Evolutionary conservation across 2,329 filamentous ascomycete genomes (phyloP).

Genomic region (Aspergillus amoenus): DNA sequence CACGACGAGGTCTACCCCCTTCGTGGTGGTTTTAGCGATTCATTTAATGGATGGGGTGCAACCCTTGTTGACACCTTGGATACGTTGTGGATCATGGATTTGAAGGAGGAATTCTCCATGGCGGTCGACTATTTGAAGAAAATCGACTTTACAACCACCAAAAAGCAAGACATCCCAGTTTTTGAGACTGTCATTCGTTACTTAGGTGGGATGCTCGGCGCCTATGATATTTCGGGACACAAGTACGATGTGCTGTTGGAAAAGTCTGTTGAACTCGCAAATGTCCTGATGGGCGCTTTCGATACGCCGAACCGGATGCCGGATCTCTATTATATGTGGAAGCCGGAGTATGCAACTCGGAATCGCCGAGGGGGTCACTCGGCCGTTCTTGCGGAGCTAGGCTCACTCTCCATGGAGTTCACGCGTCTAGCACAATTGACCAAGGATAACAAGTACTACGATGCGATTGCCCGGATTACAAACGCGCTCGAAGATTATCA

Average conservation of each 20-base stretch:
- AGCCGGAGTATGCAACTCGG: slow-evolving; percentile 62
- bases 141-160: slow-evolving; percentile 80
- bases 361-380: slow-evolving; percentile 60
- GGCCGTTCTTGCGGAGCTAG: slow-evolving; percentile 67
- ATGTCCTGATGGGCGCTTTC: slow-evolving; percentile 78
- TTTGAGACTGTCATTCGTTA: slow-evolving; percentile 94
- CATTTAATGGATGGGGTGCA: slow-evolving; percentile 89
- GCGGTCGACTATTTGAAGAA: slow-evolving; percentile 66
- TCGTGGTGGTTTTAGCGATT: slow-evolving; percentile 66
- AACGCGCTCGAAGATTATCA: slow-evolving; percentile 76
- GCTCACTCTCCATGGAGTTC: slow-evolving; percentile 82
- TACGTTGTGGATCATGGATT: slow-evolving; percentile 82
- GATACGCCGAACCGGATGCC: slow-evolving; percentile 96
- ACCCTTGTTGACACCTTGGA: slow-evolving; percentile 81
- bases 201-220: slow-evolving; percentile 78
- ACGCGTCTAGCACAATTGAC: slow-evolving; percentile 86
- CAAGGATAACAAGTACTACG: slow-evolving; percentile 78
- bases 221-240: slow-evolving; percentile 79
- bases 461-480: slow-evolving; percentile 83
- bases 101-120: slow-evolving; percentile 76
- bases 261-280: slow-evolving; percentile 76
- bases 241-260: slow-evolving; percentile 68
- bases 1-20: slow-evolving; percentile 84
- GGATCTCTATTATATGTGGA: slow-evolving; percentile 75
- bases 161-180: slow-evolving; percentile 71